phyloP scores from a whole-genome alignment of 805 yeast species.

The Wickerhamomyces bisporus region DNA sequence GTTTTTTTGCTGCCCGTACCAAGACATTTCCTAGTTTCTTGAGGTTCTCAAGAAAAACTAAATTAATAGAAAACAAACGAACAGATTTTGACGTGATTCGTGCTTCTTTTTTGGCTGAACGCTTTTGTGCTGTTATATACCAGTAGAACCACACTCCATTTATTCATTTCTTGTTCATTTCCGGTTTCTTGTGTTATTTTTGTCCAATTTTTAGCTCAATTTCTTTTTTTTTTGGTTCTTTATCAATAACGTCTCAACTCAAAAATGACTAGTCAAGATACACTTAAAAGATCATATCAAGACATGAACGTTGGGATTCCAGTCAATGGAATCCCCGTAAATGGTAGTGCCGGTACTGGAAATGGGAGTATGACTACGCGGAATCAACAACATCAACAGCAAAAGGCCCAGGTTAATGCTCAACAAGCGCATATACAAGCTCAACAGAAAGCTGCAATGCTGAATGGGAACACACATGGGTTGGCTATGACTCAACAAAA shows the following conservation, averaged over 20 bases:
- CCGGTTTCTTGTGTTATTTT: too few relatives aligned
- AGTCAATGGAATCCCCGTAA: slow-evolving; percentile 5
- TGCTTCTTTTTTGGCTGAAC: too few relatives aligned
- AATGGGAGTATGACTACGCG: slow-evolving; percentile 9
- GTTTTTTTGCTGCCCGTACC: too few relatives aligned
- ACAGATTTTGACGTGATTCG: too few relatives aligned
- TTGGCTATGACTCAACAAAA: slow-evolving; percentile 25
- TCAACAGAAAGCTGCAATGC: slow-evolving; percentile 24
- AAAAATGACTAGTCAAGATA: slow-evolving; percentile 3
- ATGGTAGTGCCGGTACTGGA: slow-evolving; percentile 6
- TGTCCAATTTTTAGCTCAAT: too few relatives aligned
- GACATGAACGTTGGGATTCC: slow-evolving; percentile 14
- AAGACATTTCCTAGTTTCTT: too few relatives aligned
- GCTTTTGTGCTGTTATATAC: too few relatives aligned
- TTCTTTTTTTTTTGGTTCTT: too few relatives aligned
- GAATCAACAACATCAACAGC: slow-evolving; percentile 17
- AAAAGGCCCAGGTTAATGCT: slow-evolving; percentile 14
- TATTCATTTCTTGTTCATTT: too few relatives aligned
- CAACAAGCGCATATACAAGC: slow-evolving; percentile 23
- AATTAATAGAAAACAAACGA: too few relatives aligned
- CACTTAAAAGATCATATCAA: slow-evolving; percentile 14
- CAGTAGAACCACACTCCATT: too few relatives aligned
- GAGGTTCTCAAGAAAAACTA: too few relatives aligned
- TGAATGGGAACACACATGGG: slow-evolving; percentile 27
- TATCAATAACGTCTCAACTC: neutral